Base-by-base conservation (phyloP, 2,329 filamentous ascomycete species). In the Calonectria leucothoes region DNA sequence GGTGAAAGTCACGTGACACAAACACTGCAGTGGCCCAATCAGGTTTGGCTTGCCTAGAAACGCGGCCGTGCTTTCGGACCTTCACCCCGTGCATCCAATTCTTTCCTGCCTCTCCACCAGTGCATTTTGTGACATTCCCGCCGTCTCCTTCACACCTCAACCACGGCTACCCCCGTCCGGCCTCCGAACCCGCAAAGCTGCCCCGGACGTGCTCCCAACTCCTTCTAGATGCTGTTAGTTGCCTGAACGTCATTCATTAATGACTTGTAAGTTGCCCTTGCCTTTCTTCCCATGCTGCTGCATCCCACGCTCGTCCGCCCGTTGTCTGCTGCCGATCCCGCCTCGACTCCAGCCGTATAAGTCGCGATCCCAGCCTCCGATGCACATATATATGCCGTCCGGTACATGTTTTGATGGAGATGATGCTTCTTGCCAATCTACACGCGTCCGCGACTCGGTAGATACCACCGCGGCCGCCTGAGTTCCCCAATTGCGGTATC, bases 261-360 rank as follows among this genome's bases (percentile, higher is more conserved):
- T 89, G 86, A 87, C 84, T 87, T 86, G 88, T 89, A 85, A 87
- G 88, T 89, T 74, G 72, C 77, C 75, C 76, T 78, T 61, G 72
- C 66, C 74, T 78, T 55, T 80, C 76, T 79, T 78, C 78, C 76
- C 78, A 66, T 77, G 75, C 80, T 76, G 74, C 77, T 78, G 72
- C 79, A 77, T 75, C 80, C 78, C 76, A 78, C 79, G 79, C 80
- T 81, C 78, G 80, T 78, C 81, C 79, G 81, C 80, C 77, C 77
- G 82, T 83, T 83, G 81, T 82, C 82, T 81, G 80, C 81, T 78
- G 81, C 81, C 83, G 75, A 84, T 84, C 83, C 79, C 81, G 78
- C 80, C 77, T 84, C 79, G 76, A 79, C 80, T 81, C 74, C 75
- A 75, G 76, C 76, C 68, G 77, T 75, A 76, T 76, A 81, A 80